These are phyloP conservation scores for Malassezia japonica DNA, from an alignment of 1,284 basidiomycete species.

Conservation along the genomic window DNA sequence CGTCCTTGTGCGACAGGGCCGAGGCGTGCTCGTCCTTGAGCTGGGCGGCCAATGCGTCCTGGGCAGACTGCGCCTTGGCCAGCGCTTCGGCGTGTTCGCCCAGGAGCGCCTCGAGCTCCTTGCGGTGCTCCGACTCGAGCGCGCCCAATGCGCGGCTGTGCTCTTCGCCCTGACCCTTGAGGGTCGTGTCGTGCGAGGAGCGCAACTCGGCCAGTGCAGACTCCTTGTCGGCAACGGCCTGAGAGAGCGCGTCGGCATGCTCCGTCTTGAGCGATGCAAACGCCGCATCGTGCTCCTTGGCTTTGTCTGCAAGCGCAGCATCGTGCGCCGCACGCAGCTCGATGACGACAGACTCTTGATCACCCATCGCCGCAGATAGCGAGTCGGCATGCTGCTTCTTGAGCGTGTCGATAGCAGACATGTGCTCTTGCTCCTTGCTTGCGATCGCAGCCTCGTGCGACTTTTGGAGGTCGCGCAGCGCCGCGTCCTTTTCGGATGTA, in stretches of 20 bases:
- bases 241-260: neutral
- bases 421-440: neutral
- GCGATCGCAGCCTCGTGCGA: constrained; percentile 1
- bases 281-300: neutral
- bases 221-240: neutral
- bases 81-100: constrained; percentile 21
- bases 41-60: neutral
- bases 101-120: constrained; percentile 17
- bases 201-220: neutral
- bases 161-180: neutral
- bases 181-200: neutral
- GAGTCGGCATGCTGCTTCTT: constrained; percentile 12
- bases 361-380: neutral
- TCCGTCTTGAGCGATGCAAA: neutral
- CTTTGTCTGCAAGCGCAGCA: neutral
- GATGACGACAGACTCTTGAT: neutral
- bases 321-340: neutral
- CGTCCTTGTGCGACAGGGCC: neutral
- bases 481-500: neutral
- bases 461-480: no score
- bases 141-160: neutral
- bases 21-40: neutral
- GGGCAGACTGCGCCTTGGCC: constrained; percentile 7
- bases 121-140: constrained; percentile 3
- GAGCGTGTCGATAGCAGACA: constrained; percentile 14